A percentile compares a stretch with the other conserved stretches of the same genome.
Evolutionary conservation across 2,329 filamentous ascomycete genomes (phyloP).

Genomic region (Fusarium brevicatenulatum): DNA sequence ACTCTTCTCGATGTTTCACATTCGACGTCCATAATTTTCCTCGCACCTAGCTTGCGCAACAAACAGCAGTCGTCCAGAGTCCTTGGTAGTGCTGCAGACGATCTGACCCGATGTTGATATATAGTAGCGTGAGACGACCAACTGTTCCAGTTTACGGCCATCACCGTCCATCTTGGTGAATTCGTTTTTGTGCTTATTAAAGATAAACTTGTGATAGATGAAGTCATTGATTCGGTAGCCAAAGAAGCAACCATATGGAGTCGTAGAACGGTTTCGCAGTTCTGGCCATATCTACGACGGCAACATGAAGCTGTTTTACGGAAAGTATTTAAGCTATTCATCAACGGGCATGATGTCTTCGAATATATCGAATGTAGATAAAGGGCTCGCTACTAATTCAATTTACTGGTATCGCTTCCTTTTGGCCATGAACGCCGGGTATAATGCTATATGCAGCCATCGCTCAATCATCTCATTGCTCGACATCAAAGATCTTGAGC

Average conservation of each 20-base stretch:
- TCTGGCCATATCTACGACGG: background rate
- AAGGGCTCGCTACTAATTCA: background rate
- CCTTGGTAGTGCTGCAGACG: accelerated
- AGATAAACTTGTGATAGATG: background rate
- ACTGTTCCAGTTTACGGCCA: background rate
- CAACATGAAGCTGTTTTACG: background rate
- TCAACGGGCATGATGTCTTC: background rate
- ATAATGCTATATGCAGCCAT: background rate
- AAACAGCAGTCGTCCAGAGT: too few relatives aligned
- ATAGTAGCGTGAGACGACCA: background rate
- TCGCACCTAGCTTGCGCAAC: accelerated
- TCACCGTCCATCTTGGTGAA: accelerated
- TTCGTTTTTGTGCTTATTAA: accelerated
- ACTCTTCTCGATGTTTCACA: background rate
- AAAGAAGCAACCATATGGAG: background rate
- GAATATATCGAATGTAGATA: accelerated
- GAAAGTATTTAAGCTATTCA: background rate
- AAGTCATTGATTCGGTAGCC: background rate
- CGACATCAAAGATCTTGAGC: background rate
- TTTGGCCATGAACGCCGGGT: background rate
- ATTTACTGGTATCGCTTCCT: background rate
- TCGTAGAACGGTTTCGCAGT: background rate
- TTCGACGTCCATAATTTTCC: accelerated
- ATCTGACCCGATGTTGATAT: background rate
- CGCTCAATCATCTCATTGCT: background rate